phyloP scores from a whole-genome alignment of 495 filamentous ascomycete genomes.

The Cercophora scortea region DNA sequence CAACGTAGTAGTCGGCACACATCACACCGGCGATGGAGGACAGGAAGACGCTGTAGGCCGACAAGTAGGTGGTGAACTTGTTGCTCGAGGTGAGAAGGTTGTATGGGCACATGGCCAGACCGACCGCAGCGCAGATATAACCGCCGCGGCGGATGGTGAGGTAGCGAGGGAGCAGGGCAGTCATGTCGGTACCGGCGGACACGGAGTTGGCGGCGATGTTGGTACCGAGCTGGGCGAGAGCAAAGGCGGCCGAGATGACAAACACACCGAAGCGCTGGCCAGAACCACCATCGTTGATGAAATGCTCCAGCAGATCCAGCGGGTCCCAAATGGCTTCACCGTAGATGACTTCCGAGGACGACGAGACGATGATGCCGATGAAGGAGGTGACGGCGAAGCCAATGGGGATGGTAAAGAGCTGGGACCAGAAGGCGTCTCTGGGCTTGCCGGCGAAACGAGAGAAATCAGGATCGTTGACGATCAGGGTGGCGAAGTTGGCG shows the following conservation, averaged over 20 bases:
- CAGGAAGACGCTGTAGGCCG: constrained; percentile 91
- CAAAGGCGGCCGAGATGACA: constrained; percentile 73
- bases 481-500: constrained; percentile 86
- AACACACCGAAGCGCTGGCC: constrained; percentile 83
- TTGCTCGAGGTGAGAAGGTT: constrained; percentile 70
- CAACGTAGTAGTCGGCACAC: constrained; percentile 81
- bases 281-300: constrained; percentile 66
- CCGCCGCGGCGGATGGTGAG: constrained; percentile 86
- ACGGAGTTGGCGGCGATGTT: constrained; percentile 92
- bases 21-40: constrained; percentile 90
- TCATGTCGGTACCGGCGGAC: constrained; percentile 85
- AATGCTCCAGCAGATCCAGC: constrained; percentile 62
- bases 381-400: constrained; percentile 87
- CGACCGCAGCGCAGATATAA: constrained; percentile 78
- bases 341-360: constrained; percentile 68
- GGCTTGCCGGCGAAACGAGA: constrained; percentile 77
- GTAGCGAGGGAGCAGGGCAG: constrained; percentile 78
- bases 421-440: constrained; percentile 79
- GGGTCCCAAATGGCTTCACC: constrained; percentile 80
- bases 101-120: constrained; percentile 87
- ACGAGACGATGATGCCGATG: constrained; percentile 87
- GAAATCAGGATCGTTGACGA: constrained; percentile 85
- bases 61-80: constrained; percentile 91
- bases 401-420: constrained; percentile 77
- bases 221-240: constrained; percentile 82